These are phyloP conservation scores for Passiflora organensis DNA, from an alignment of 345 rosid genomes.

Conservation along the genomic window DNA sequence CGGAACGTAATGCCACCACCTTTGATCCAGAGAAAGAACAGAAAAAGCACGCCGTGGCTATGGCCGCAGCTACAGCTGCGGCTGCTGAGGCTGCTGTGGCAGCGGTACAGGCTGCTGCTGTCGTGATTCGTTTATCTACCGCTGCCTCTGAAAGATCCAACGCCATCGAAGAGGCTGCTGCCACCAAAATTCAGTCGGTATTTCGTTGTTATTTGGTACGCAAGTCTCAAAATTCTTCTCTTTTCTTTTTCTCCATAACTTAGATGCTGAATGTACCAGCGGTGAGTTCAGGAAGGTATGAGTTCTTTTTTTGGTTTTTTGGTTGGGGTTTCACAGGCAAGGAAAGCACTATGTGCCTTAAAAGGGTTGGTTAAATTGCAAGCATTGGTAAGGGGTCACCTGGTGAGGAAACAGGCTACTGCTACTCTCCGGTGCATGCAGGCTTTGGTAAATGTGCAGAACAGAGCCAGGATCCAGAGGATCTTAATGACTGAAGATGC, in stretches of 20 bases:
- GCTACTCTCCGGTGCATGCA: slow-evolving; percentile 31
- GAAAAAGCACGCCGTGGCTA: slow-evolving; percentile 42
- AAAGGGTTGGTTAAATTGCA: slow-evolving; percentile 33
- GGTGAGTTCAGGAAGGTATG: neutral
- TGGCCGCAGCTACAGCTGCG: slow-evolving; percentile 39
- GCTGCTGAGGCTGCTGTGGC: too few species aligned
- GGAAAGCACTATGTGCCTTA: slow-evolving; percentile 78
- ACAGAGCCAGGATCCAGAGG: slow-evolving; percentile 49
- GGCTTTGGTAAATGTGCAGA: slow-evolving; percentile 25
- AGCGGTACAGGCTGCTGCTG: too few species aligned
- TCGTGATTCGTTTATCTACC: too few species aligned
- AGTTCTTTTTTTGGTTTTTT: slow-evolving; percentile 1
- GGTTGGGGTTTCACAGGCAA: slow-evolving; percentile 72
- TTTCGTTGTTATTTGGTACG: slow-evolving; percentile 82
- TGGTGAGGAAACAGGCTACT: slow-evolving; percentile 32
- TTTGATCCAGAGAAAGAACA: slow-evolving; percentile 38
- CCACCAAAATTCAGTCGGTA: slow-evolving; percentile 63
- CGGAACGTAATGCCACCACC: slow-evolving; percentile 17
- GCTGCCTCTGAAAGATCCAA: slow-evolving; percentile 22
- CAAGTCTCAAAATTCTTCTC: neutral
- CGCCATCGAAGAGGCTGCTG: slow-evolving; percentile 53
- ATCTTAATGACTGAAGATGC: slow-evolving; percentile 46
- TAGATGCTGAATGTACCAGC: too few species aligned
- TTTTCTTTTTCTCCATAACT: too few species aligned
- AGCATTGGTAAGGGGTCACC: slow-evolving; percentile 31